A percentile compares a stretch with the other conserved stretches of the same genome.
Conservation (phyloP, 768 basidiomycete species). For the Melanogaster broomeanus region DNA sequence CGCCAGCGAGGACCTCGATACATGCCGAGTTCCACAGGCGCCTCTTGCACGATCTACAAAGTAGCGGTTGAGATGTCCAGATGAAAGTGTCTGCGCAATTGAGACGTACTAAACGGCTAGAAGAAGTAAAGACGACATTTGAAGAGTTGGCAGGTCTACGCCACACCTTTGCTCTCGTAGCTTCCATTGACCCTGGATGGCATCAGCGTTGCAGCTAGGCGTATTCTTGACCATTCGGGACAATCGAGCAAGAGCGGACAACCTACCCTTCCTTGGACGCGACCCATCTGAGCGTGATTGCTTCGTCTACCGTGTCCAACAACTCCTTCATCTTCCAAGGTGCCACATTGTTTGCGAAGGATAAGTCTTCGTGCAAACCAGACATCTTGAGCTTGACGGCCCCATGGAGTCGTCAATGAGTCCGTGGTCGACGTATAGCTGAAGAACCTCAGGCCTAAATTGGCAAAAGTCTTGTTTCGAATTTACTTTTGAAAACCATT, state of each 20-base stretch:
- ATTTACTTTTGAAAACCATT: too few relatives aligned
- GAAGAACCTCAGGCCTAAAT: constrained; percentile 69
- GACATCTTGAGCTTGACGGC: constrained; percentile 65
- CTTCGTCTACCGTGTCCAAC: constrained; percentile 24
- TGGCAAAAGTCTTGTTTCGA: too few relatives aligned
- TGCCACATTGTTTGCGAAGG: constrained; percentile 49
- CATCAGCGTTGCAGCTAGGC: too few relatives aligned
- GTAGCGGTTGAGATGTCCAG: background rate
- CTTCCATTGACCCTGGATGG: too few relatives aligned
- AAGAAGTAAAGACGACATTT: constrained; percentile 27
- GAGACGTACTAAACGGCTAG: constrained; percentile 30
- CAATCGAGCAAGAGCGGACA: background rate
- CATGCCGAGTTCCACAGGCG: constrained; percentile 31
- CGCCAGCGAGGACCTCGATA: too few relatives aligned
- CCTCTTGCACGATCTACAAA: constrained; percentile 29
- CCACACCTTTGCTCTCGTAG: constrained; percentile 33
- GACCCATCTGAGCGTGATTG: constrained; percentile 31
- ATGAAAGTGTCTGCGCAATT: background rate
- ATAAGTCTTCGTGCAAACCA: constrained; percentile 61
- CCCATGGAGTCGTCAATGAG: constrained; percentile 37
- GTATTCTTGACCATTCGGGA: too few relatives aligned
- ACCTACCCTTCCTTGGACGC: constrained; percentile 24
- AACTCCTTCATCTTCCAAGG: constrained; percentile 30
- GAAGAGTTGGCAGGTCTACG: constrained; percentile 30
- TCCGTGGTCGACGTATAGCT: constrained; percentile 61